These are phyloP conservation scores for Microdochium trichocladiopsis DNA, from an alignment of 2,329 filamentous ascomycete genomes.

Conservation along the genomic window DNA sequence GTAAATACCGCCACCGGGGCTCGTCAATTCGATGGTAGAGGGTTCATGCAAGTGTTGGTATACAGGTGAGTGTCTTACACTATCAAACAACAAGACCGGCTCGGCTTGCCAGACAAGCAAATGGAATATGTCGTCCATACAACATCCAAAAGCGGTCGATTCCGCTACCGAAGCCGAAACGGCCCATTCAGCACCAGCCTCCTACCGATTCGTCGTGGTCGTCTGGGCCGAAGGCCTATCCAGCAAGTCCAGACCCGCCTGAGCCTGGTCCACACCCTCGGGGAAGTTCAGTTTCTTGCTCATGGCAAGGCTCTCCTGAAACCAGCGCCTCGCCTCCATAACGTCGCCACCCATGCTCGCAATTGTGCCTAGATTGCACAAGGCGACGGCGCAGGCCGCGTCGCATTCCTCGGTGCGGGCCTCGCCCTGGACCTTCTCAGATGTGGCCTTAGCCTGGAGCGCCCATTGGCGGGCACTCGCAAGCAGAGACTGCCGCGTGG, in stretches of 20 bases:
- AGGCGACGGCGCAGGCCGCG: conserved; percentile 71
- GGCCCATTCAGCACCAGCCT: no score
- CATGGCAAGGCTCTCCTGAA: conserved; percentile 60
- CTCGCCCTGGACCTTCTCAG: conserved; percentile 56
- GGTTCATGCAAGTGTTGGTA: no score
- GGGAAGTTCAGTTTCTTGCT: conserved; percentile 45
- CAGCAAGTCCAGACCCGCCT: conserved; percentile 36
- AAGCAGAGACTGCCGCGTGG: conserved; percentile 53
- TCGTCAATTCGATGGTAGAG: no score
- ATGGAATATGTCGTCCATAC: no score
- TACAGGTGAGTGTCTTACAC: no score
- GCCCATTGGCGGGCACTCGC: conserved; percentile 73
- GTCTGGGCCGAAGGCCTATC: neutral
- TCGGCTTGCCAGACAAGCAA: no score
- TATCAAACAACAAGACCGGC: no score
- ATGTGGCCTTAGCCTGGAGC: conserved; percentile 63
- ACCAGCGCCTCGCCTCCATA: conserved; percentile 59
- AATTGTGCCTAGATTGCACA: conserved; percentile 83
- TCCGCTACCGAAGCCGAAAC: no score
- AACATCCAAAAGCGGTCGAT: no score
- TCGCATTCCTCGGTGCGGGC: conserved; percentile 74
- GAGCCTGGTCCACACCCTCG: conserved; percentile 43
- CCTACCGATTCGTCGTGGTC: neutral
- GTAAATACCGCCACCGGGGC: no score
- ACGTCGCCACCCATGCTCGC: conserved; percentile 65